A percentile compares a stretch with the other conserved stretches of the same genome.
These are phyloP conservation scores for Fraxinus pennsylvanica DNA, from an alignment of 257 asterid genomes.

Conservation along the genomic window DNA sequence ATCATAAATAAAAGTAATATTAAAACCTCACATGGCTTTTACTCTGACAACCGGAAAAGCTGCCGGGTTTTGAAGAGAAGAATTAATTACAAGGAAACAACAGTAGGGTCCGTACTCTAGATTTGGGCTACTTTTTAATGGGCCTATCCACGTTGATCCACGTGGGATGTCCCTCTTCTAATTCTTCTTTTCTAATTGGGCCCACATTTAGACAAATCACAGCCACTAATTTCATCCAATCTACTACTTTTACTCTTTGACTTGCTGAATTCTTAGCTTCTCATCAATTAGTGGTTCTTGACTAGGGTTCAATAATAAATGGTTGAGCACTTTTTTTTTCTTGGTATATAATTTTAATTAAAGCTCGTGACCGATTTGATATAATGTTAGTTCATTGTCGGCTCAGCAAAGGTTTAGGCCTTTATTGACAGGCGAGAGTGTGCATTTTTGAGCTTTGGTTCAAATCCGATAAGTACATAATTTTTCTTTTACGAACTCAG, in stretches of 20 bases:
- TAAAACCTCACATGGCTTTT: slow-evolving; percentile 20
- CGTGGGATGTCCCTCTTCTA: slow-evolving; percentile 26
- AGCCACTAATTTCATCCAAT: background rate
- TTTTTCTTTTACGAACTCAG: too few relatives aligned
- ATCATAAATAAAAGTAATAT: background rate
- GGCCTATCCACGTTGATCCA: slow-evolving; percentile 31
- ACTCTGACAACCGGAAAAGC: slow-evolving; percentile 8
- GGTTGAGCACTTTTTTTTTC: background rate
- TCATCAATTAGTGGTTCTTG: background rate
- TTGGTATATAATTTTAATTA: background rate
- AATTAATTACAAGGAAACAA: background rate
- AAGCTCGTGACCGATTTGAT: background rate
- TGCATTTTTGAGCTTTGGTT: background rate
- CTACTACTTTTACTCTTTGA: background rate
- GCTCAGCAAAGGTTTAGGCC: background rate
- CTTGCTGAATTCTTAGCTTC: background rate
- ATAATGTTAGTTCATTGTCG: too few relatives aligned
- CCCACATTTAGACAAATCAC: background rate
- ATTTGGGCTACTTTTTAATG: background rate
- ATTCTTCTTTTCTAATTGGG: background rate
- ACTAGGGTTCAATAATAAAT: background rate
- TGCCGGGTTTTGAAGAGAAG: too few relatives aligned
- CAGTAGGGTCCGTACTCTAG: slow-evolving; percentile 18
- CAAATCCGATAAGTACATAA: background rate
- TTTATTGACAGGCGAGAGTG: background rate